Evolutionary conservation across 2,329 filamentous ascomycete species (phyloP).

Genomic region (Ophiosphaerella herpotricha): DNA sequence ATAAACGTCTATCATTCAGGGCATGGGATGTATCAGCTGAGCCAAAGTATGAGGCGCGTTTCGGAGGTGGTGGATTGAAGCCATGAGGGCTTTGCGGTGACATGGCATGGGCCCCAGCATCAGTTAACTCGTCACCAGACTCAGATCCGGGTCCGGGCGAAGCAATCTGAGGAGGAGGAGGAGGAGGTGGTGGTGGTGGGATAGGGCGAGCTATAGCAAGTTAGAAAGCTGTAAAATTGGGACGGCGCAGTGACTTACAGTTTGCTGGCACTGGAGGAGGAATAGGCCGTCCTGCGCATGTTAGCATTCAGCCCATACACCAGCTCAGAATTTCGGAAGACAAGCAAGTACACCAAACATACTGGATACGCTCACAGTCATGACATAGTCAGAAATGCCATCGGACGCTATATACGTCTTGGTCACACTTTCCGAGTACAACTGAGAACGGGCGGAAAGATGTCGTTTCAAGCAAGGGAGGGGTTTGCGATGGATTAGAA

Average conservation of each 20-base stretch:
- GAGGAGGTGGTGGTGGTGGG: constrained; percentile 47
- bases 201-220: constrained; percentile 63
- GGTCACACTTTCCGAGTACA: constrained; percentile 34
- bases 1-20: constrained; percentile 39
- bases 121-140: constrained; percentile 79
- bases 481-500: constrained; percentile 45
- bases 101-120: constrained; percentile 39
- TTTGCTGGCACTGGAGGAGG: constrained; percentile 44
- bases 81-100: constrained; percentile 38
- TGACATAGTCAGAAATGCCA: constrained; percentile 41
- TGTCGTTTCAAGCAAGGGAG: constrained; percentile 22
- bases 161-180: constrained; percentile 55
- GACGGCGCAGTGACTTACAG: constrained; percentile 28
- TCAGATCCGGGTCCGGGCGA: constrained; percentile 80
- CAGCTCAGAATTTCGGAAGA: neutral
- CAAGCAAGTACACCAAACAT: constrained; percentile 27
- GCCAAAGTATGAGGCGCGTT: constrained; percentile 49
- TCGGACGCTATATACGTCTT: constrained; percentile 42
- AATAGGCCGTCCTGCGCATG: constrained; percentile 47
- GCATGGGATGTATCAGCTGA: constrained; percentile 41
- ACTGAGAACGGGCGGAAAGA: constrained; percentile 27
- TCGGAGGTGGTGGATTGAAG: constrained; percentile 33
- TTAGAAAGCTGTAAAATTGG: neutral
- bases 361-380: constrained; percentile 47
- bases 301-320: constrained; percentile 16